phyloP scores from a whole-genome alignment of 768 basidiomycete species.

The Auricularia auricula-judae region DNA sequence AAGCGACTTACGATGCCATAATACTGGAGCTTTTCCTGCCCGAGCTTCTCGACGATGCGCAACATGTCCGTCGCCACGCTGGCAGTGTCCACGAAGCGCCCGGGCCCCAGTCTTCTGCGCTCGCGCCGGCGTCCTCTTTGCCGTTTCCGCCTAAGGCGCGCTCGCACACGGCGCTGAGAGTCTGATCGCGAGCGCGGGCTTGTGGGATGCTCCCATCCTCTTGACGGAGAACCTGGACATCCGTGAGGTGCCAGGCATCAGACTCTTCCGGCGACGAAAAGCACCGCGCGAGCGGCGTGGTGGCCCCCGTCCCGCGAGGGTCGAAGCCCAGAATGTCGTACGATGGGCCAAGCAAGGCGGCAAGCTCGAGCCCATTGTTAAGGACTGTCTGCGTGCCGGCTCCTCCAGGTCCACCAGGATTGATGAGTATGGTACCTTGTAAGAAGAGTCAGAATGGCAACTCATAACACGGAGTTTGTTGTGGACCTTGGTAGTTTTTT shows the following conservation, averaged over 20 bases:
- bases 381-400: neutral
- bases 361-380: too few relatives aligned
- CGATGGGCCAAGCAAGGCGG: too few relatives aligned
- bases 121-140: neutral
- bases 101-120: neutral
- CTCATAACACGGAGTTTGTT: neutral
- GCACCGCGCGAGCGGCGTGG: too few relatives aligned
- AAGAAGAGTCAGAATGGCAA: neutral
- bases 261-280: neutral
- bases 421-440: neutral
- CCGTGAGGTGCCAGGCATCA: neutral
- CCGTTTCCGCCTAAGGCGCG: neutral
- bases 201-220: too few relatives aligned
- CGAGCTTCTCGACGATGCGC: constrained; percentile 10
- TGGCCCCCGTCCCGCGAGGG: too few relatives aligned
- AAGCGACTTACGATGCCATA: neutral
- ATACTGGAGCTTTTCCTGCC: constrained; percentile 11
- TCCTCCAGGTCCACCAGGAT: neutral
- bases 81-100: constrained; percentile 2
- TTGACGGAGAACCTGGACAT: neutral
- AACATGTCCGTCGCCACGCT: constrained; percentile 12
- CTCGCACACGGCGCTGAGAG: neutral
- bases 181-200: neutral
- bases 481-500: neutral
- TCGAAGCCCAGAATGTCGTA: too few relatives aligned